These are phyloP conservation scores for Trichothecium roseum DNA, from an alignment of 2,329 filamentous ascomycete species.

Conservation along the genomic window DNA sequence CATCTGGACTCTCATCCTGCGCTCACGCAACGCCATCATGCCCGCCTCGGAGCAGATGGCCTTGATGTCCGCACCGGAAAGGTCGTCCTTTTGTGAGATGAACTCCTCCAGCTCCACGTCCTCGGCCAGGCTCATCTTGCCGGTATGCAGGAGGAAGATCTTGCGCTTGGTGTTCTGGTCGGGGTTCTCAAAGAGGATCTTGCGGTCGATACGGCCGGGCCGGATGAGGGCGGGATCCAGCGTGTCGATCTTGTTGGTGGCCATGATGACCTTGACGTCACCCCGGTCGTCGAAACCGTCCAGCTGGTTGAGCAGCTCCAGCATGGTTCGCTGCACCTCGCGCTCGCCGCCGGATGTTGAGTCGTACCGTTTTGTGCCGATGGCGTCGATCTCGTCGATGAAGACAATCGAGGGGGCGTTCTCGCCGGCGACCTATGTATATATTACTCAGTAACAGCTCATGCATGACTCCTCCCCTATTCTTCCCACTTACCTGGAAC, in stretches of 20 bases:
- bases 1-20: conserved; percentile 98
- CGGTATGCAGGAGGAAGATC: conserved; percentile 96
- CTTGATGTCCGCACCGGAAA: conserved; percentile 96
- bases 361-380: conserved; percentile 97
- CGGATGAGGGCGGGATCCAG: conserved; percentile 93
- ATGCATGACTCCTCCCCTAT: too few relatives aligned
- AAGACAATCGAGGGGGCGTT: conserved; percentile 97
- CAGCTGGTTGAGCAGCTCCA: conserved; percentile 95
- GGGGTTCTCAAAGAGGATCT: conserved; percentile 68
- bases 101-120: conserved; percentile 99
- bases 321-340: conserved; percentile 96
- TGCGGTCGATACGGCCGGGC: conserved; percentile 94
- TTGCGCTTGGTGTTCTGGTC: conserved; percentile 89
- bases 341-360: conserved; percentile 94
- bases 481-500: conserved; percentile 54
- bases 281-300: conserved; percentile 98
- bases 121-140: conserved; percentile 93
- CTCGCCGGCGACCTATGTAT: conserved; percentile 70
- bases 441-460: too few relatives aligned
- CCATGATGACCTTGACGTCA: conserved; percentile 99
- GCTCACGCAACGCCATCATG: conserved; percentile 84
- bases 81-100: conserved; percentile 95
- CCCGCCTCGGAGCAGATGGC: conserved; percentile 97
- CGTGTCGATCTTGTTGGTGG: conserved; percentile 99
- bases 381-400: conserved; percentile 98